phyloP scores from a whole-genome alignment of 2,329 filamentous ascomycete genomes.

The Thielaviopsis ethacetica region DNA sequence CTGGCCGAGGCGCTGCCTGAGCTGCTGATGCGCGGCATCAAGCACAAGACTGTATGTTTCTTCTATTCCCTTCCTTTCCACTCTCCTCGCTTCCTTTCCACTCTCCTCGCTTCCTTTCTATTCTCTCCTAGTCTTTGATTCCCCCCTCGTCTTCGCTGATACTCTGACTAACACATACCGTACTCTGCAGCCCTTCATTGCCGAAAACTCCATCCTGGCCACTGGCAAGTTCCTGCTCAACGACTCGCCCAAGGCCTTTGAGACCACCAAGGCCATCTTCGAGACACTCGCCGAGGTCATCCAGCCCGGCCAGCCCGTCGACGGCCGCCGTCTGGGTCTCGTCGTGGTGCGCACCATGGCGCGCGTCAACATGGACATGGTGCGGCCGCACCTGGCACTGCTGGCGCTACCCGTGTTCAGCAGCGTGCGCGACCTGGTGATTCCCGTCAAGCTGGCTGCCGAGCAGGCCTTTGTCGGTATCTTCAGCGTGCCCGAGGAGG shows the following conservation, averaged over 20 bases:
- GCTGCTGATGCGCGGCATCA: slow-evolving; percentile 67
- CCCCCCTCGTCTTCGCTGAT: too few relatives aligned
- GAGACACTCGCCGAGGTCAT: slow-evolving; percentile 61
- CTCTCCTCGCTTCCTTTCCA: background rate
- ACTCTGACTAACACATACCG: slow-evolving; percentile 14
- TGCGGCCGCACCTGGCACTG: slow-evolving; percentile 63
- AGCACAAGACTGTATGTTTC: slow-evolving; percentile 52
- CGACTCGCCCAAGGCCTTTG: slow-evolving; percentile 51
- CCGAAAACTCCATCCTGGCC: slow-evolving; percentile 76
- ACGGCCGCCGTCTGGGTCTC: slow-evolving; percentile 71
- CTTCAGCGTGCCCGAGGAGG: slow-evolving; percentile 79
- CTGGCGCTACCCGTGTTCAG: slow-evolving; percentile 78
- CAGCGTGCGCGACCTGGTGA: slow-evolving; percentile 76
- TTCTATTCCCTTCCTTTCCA: background rate
- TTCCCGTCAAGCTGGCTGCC: slow-evolving; percentile 87
- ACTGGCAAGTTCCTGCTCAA: slow-evolving; percentile 78
- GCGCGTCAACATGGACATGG: slow-evolving; percentile 61
- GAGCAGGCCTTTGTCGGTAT: slow-evolving; percentile 87
- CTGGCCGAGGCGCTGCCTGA: slow-evolving; percentile 59
- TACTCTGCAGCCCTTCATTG: slow-evolving; percentile 61
- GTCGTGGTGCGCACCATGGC: slow-evolving; percentile 78
- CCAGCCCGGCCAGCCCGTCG: slow-evolving; percentile 58
- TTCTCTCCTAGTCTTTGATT: too few relatives aligned
- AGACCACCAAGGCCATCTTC: slow-evolving; percentile 64
- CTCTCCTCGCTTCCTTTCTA: background rate